Percentiles rank a stretch among this genome's conserved stretches.
Conservation (phyloP, 225 moss, liverwort and hornwort genomes). For the Thuidium tamariscinum region DNA sequence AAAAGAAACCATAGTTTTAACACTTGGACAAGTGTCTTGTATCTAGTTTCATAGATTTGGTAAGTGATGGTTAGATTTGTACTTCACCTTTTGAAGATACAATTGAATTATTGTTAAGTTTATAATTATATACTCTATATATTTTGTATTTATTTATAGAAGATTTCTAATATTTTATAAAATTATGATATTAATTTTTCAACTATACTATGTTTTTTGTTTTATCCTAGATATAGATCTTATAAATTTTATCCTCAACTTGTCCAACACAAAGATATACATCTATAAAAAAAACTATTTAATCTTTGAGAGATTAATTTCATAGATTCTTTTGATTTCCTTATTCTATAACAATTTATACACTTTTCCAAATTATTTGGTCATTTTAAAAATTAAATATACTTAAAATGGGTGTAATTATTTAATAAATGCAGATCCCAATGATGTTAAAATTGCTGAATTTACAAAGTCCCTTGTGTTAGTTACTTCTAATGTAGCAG, state of each 20-base stretch:
- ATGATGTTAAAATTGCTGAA: not conserved
- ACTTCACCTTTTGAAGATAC: no score
- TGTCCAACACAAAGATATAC: rapidly evolving
- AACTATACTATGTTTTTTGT: not conserved
- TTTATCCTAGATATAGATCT: not conserved
- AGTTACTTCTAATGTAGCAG: not conserved
- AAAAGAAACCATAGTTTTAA: not conserved
- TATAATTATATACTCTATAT: not conserved
- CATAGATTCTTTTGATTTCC: no score
- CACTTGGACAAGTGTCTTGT: rapidly evolving
- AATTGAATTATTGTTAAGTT: not conserved
- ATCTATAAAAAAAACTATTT: not conserved
- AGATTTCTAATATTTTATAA: not conserved
- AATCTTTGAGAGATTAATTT: not conserved
- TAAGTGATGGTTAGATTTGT: not conserved
- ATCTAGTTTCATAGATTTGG: not conserved
- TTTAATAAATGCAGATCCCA: not conserved
- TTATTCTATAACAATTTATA: not conserved
- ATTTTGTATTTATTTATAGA: no score
- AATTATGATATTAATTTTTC: not conserved
- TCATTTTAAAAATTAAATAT: not conserved
- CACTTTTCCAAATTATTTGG: no score
- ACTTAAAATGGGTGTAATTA: no score
- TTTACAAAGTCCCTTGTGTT: not conserved
- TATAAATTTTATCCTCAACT: not conserved